phyloP scores from a whole-genome alignment of 768 basidiomycete species.

The Boletellus ananas region DNA sequence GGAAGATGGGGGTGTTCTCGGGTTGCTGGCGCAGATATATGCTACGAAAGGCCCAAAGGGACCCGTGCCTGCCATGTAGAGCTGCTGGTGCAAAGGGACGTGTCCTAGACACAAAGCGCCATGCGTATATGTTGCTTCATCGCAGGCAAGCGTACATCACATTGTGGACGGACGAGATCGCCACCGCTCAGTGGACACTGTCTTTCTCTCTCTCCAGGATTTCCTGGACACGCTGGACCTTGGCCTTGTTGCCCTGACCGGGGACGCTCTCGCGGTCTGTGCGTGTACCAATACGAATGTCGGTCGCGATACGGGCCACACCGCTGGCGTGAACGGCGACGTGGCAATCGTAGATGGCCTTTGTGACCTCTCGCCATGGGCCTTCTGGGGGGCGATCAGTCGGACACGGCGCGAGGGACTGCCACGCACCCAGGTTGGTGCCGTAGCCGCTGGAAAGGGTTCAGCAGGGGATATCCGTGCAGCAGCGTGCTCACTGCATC shows the following conservation, averaged over 20 bases:
- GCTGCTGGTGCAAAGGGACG: background rate
- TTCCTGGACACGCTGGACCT: constrained; percentile 77
- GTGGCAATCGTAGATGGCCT: constrained; percentile 91
- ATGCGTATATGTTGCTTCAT: background rate
- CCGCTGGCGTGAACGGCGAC: constrained; percentile 78
- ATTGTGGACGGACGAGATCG: background rate
- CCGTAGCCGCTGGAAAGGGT: constrained; percentile 69
- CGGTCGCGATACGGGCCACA: constrained; percentile 76
- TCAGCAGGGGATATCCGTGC: constrained; percentile 33
- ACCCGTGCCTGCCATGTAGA: constrained; percentile 44
- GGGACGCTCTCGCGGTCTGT: constrained; percentile 59
- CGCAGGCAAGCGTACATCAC: background rate
- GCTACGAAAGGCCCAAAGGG: constrained; percentile 47
- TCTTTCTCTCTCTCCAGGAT: constrained; percentile 50
- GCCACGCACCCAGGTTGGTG: constrained; percentile 69
- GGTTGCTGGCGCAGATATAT: constrained; percentile 85
- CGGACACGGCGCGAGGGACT: background rate
- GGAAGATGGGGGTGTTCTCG: constrained; percentile 81
- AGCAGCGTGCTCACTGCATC: constrained; percentile 36
- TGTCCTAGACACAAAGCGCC: background rate
- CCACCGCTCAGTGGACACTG: background rate
- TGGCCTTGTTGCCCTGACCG: constrained; percentile 72
- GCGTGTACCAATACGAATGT: constrained; percentile 93
- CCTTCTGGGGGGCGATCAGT: constrained; percentile 50
- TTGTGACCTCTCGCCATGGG: constrained; percentile 78